These are phyloP conservation scores for Arbutus unedo DNA, from an alignment of 148 eudicot genomes.

Conservation along the genomic window DNA sequence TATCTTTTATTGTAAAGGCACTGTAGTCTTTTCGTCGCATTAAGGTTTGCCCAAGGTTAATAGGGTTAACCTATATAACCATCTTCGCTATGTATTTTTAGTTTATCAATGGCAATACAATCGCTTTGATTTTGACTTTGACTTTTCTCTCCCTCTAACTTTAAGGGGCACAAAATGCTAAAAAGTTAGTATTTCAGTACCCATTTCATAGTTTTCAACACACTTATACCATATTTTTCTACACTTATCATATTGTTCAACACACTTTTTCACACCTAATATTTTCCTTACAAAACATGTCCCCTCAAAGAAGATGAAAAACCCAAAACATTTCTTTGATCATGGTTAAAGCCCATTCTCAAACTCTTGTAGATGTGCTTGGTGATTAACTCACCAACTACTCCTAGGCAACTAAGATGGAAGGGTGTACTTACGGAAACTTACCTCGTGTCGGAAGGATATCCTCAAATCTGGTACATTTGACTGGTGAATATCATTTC, in stretches of 20 bases:
- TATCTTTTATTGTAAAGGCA: no score
- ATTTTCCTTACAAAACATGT: background rate
- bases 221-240: background rate
- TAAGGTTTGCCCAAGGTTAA: no score
- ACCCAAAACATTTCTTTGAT: background rate
- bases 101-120: no score
- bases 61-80: no score
- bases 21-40: no score
- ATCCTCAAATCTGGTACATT: conserved; percentile 71
- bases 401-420: background rate
- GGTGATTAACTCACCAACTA: background rate
- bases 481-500: conserved; percentile 67
- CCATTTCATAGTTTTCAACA: background rate
- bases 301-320: background rate
- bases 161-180: background rate
- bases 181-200: background rate
- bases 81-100: no score
- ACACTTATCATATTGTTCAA: background rate
- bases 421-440: background rate
- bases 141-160: background rate
- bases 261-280: no score
- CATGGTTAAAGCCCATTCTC: background rate
- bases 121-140: no score
- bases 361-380: background rate
- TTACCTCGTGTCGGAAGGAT: conserved; percentile 65